These are phyloP conservation scores for Orbilia brochopaga DNA, from an alignment of 2,329 filamentous ascomycete genomes.

Conservation along the genomic window DNA sequence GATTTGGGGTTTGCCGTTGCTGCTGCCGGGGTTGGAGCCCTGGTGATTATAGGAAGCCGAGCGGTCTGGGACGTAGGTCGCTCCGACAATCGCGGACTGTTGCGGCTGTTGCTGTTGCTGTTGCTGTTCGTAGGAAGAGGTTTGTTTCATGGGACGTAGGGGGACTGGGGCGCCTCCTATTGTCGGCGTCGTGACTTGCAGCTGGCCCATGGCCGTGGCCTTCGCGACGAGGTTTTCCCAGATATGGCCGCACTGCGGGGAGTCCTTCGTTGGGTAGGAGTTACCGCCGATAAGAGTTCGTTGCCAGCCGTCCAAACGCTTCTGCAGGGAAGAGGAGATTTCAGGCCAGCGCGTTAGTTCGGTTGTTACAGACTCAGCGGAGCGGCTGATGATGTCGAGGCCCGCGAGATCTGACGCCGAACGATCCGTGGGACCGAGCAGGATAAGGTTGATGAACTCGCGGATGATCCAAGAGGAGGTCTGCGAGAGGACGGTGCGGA, in stretches of 20 bases:
- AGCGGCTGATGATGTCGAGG: conserved; percentile 39
- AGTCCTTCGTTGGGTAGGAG: conserved; percentile 44
- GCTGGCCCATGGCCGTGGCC: conserved; percentile 44
- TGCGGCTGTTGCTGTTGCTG: not conserved
- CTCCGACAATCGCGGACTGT: not conserved
- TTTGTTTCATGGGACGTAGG: conserved; percentile 37
- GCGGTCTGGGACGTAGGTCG: conserved; percentile 29
- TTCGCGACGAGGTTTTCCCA: conserved; percentile 48
- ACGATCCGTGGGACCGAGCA: conserved; percentile 32
- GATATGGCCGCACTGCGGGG: conserved; percentile 37
- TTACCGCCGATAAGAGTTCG: conserved; percentile 34
- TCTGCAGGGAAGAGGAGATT: conserved; percentile 49
- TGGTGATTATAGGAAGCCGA: conserved; percentile 16
- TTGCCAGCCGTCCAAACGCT: conserved; percentile 43
- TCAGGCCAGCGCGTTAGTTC: conserved; percentile 42
- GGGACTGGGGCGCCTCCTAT: conserved; percentile 28
- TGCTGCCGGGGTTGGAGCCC: conserved; percentile 5
- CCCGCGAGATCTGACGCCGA: conserved; percentile 36
- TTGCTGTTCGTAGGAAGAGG: conserved; percentile 20
- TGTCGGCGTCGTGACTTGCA: conserved; percentile 22
- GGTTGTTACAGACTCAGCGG: conserved; percentile 33
- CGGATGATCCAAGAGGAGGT: conserved; percentile 45
- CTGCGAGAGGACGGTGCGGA: conserved; percentile 43
- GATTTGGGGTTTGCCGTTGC: conserved; percentile 20
- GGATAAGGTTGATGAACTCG: conserved; percentile 49